phyloP scores from a whole-genome alignment of 768 basidiomycete genomes.

The Xerocomus brunneocitrinus region DNA sequence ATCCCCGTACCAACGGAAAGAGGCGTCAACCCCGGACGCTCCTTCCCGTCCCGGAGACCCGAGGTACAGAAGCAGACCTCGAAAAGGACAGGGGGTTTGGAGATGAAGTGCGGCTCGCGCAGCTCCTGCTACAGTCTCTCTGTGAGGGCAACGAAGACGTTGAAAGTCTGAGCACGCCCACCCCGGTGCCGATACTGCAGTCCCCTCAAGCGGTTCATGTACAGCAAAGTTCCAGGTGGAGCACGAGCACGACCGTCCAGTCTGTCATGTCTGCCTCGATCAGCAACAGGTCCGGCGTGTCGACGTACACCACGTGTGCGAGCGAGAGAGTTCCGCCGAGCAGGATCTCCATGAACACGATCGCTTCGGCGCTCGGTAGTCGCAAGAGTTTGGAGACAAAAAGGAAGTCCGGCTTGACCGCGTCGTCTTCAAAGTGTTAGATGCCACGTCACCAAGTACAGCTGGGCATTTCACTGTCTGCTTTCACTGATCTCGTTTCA shows the following conservation, averaged over 20 bases:
- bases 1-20: slow-evolving; percentile 12
- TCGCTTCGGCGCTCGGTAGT: slow-evolving; percentile 21
- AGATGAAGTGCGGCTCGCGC: slow-evolving; percentile 27
- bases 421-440: slow-evolving; percentile 26
- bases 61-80: slow-evolving; percentile 14
- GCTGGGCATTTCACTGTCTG: too few relatives aligned
- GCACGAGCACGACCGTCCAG: slow-evolving; percentile 28
- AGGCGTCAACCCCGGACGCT: slow-evolving; percentile 24
- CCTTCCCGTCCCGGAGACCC: slow-evolving; percentile 19
- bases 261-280: slow-evolving; percentile 24
- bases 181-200: slow-evolving; percentile 5
- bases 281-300: slow-evolving; percentile 24
- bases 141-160: slow-evolving; percentile 7
- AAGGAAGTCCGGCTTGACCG: slow-evolving; percentile 24
- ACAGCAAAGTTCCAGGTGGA: slow-evolving; percentile 27
- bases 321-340: slow-evolving; percentile 23
- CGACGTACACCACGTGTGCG: slow-evolving; percentile 26
- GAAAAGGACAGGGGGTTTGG: slow-evolving; percentile 21
- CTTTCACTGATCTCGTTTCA: slow-evolving; percentile 2
- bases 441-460: slow-evolving; percentile 2
- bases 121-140: slow-evolving; percentile 30
- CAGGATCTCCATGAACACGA: slow-evolving; percentile 26
- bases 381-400: slow-evolving; percentile 27
- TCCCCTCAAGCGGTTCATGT: slow-evolving; percentile 18
- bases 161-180: slow-evolving; percentile 1